These are phyloP conservation scores for Cystofilobasidium ferigula DNA, from an alignment of 768 basidiomycete genomes.

Conservation along the genomic window DNA sequence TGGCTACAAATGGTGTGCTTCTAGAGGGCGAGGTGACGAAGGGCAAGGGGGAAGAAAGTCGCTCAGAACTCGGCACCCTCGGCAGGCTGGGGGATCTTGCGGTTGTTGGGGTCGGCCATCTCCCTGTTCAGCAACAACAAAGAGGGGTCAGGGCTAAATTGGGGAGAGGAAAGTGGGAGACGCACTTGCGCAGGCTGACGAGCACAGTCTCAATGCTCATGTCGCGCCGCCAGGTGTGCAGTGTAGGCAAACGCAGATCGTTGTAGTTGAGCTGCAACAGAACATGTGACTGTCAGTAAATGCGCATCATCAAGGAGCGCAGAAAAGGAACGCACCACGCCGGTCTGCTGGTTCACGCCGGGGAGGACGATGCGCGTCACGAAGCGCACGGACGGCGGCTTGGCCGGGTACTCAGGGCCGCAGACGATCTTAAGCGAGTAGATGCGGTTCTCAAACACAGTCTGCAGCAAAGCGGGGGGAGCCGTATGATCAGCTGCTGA, in stretches of 20 bases:
- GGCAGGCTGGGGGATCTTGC: slow-evolving; percentile 87
- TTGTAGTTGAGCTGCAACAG: slow-evolving; percentile 51
- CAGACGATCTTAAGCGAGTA: slow-evolving; percentile 89
- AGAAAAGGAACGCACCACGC: slow-evolving; percentile 41
- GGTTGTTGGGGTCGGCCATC: slow-evolving; percentile 83
- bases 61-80: slow-evolving; percentile 50
- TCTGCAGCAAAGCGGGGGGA: slow-evolving; percentile 43
- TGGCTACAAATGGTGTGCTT: no score
- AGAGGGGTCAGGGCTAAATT: neutral
- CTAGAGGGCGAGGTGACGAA: neutral
- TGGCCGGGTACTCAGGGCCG: slow-evolving; percentile 37
- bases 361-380: slow-evolving; percentile 84
- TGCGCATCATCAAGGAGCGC: neutral
- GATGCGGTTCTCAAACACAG: slow-evolving; percentile 97
- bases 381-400: slow-evolving; percentile 52
- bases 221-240: slow-evolving; percentile 62
- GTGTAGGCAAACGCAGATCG: slow-evolving; percentile 52
- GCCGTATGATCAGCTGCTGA: neutral
- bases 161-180: slow-evolving; percentile 20
- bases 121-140: slow-evolving; percentile 50
- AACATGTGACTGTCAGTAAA: neutral
- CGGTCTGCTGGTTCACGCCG: slow-evolving; percentile 64
- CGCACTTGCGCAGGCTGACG: slow-evolving; percentile 84
- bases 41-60: neutral
- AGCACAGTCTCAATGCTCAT: slow-evolving; percentile 77